A percentile compares a stretch with the other conserved stretches of the same genome.
Conservation (phyloP, 139 green algal genomes). For the Tetradesmus lagerheimii region DNA sequence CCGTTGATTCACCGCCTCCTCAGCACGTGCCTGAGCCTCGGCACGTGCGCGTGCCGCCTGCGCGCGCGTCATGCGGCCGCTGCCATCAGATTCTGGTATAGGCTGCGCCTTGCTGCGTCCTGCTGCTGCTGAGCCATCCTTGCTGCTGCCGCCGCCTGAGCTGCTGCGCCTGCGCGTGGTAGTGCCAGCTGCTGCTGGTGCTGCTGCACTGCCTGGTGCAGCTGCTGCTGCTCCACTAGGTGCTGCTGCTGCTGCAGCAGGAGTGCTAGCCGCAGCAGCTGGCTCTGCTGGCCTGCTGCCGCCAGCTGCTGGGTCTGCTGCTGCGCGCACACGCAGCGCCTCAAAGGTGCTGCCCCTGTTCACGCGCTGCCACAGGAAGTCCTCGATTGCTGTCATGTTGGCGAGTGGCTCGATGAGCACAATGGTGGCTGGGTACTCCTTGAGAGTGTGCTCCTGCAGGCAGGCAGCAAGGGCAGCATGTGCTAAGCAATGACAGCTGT, state of each 20-base stretch:
- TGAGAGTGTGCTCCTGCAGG: slow-evolving; percentile 57
- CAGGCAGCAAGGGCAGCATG: neutral
- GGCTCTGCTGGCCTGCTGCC: slow-evolving; percentile 31
- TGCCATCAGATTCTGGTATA: slow-evolving; percentile 51
- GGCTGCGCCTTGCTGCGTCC: slow-evolving; percentile 65
- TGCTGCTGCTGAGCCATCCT: slow-evolving; percentile 14
- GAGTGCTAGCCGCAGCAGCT: neutral
- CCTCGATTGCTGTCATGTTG: slow-evolving; percentile 93
- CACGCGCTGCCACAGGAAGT: slow-evolving; percentile 94
- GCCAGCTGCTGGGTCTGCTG: neutral
- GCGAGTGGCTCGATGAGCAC: slow-evolving; percentile 97
- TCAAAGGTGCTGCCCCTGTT: slow-evolving; percentile 45
- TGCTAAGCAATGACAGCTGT: neutral
- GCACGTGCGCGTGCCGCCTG: slow-evolving; percentile 60
- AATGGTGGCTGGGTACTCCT: slow-evolving; percentile 91
- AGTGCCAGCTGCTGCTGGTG: neutral
- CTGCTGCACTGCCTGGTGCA: slow-evolving; percentile 10
- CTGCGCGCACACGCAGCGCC: slow-evolving; percentile 28
- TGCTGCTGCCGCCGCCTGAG: slow-evolving; percentile 27
- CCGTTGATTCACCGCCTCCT: slow-evolving; percentile 32
- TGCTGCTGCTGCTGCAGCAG: slow-evolving; percentile 27
- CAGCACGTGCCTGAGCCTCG: slow-evolving; percentile 53
- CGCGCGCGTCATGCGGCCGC: slow-evolving; percentile 70
- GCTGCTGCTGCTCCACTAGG: neutral
- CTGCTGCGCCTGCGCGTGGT: slow-evolving; percentile 10